These are phyloP conservation scores for Ganoderma boninense DNA, from an alignment of 1,284 basidiomycete genomes.

Conservation along the genomic window DNA sequence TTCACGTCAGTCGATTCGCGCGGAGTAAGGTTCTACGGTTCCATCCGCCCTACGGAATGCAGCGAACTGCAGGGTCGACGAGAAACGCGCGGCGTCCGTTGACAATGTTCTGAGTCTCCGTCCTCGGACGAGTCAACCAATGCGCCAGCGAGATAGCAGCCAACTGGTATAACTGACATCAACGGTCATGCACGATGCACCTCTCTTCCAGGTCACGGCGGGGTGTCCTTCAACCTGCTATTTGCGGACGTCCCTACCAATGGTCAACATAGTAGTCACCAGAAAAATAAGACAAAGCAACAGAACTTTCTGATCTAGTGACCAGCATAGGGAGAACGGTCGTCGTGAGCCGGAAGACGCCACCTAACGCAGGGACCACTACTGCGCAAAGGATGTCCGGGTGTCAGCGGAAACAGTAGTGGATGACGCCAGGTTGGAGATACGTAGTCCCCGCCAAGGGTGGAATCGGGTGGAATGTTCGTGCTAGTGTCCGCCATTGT, in stretches of 20 bases:
- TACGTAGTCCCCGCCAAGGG: conserved; percentile 21
- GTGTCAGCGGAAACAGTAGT: conserved; percentile 14
- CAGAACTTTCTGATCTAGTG: neutral
- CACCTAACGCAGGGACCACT: neutral
- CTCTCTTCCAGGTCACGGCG: neutral
- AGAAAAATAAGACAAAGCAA: neutral
- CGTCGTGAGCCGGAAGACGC: neutral
- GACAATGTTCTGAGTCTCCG: neutral
- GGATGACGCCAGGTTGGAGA: conserved; percentile 16
- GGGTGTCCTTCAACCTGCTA: neutral
- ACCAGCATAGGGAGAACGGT: neutral
- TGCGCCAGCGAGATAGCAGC: neutral
- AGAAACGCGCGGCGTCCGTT: neutral
- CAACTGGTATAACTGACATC: neutral
- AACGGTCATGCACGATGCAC: neutral
- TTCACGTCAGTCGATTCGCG: neutral
- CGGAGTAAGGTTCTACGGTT: neutral
- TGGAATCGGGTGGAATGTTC: conserved; percentile 14
- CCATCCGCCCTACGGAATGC: neutral
- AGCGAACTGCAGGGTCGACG: neutral
- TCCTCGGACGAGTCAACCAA: neutral
- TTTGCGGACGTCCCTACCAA: neutral
- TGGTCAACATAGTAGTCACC: neutral
- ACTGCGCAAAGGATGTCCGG: neutral
- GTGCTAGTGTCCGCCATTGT: neutral